phyloP scores from a whole-genome alignment of 1,284 basidiomycete genomes.

The Rhodotorula sp. region DNA sequence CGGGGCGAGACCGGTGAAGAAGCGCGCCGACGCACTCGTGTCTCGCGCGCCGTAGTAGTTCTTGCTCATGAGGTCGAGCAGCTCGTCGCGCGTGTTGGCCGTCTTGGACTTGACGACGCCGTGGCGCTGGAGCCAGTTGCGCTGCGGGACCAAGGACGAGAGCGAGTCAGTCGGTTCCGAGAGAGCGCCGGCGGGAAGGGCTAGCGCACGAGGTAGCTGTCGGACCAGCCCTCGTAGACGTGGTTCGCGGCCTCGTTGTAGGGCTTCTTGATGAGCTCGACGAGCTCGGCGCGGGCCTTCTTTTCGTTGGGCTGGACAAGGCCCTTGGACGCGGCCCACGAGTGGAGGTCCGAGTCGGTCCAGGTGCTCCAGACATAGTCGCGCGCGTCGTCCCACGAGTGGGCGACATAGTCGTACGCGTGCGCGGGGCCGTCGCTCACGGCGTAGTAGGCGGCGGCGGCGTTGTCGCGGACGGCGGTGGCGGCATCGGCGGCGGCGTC shows the following conservation, averaged over 20 bases:
- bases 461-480: conserved; percentile 54
- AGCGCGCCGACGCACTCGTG: conserved; percentile 53
- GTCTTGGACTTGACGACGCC: conserved; percentile 64
- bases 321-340: conserved; percentile 73
- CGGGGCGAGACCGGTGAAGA: conserved; percentile 8
- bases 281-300: conserved; percentile 66
- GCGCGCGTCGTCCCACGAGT: conserved; percentile 68
- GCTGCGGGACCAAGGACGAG: conserved; percentile 52
- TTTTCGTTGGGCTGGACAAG: conserved; percentile 58
- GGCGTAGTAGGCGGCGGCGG: conserved; percentile 47
- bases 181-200: too few species aligned
- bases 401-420: conserved; percentile 53
- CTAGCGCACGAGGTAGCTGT: conserved; percentile 68
- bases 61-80: conserved; percentile 68
- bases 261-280: conserved; percentile 65
- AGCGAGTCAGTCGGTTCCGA: too few species aligned
- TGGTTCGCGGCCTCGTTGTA: conserved; percentile 65
- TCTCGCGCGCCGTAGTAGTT: conserved; percentile 71
- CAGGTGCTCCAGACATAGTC: conserved; percentile 87
- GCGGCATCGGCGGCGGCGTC: conserved; percentile 58
- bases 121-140: conserved; percentile 78
- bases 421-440: conserved; percentile 52
- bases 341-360: conserved; percentile 66
- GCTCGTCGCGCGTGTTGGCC: conserved; percentile 68
- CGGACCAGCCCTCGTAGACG: conserved; percentile 80